These are phyloP conservation scores for Cylindricascospora bacillispora DNA, from an alignment of 1,139 yeast genomes.

Conservation along the genomic window DNA sequence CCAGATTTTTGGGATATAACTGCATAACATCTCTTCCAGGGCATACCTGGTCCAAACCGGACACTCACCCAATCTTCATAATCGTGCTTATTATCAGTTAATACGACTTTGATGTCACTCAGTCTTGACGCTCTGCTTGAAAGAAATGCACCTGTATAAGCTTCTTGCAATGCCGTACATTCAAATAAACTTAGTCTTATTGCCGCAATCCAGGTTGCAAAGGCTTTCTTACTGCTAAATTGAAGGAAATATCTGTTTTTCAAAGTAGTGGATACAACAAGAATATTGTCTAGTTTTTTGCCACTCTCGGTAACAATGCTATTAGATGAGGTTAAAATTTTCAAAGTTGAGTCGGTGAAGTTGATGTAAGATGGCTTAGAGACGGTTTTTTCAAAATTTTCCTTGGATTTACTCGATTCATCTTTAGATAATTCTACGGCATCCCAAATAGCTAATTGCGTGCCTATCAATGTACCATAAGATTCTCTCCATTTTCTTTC, in stretches of 20 bases:
- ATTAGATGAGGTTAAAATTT: slow-evolving; percentile 62
- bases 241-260: slow-evolving; percentile 79
- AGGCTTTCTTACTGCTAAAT: slow-evolving; percentile 46
- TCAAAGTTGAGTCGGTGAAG: slow-evolving; percentile 82
- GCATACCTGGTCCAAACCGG: slow-evolving; percentile 93
- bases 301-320: slow-evolving; percentile 74
- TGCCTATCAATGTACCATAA: slow-evolving; percentile 81
- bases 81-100: slow-evolving; percentile 72
- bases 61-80: slow-evolving; percentile 95
- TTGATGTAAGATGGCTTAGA: slow-evolving; percentile 81
- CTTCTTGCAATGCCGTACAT: slow-evolving; percentile 73
- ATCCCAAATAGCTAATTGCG: slow-evolving; percentile 88
- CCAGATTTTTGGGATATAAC: slow-evolving; percentile 65
- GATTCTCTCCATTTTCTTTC: slow-evolving; percentile 86
- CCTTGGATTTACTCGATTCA: slow-evolving; percentile 36
- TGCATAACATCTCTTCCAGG: slow-evolving; percentile 91
- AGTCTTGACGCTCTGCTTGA: slow-evolving; percentile 79
- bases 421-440: slow-evolving; percentile 41
- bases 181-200: slow-evolving; percentile 71
- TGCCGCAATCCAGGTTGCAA: slow-evolving; percentile 64
- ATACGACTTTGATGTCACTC: slow-evolving; percentile 72
- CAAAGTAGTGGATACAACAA: slow-evolving; percentile 80
- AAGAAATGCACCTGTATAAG: slow-evolving; percentile 86
- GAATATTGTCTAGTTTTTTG: slow-evolving; percentile 62
- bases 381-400: slow-evolving; percentile 24